Evolutionary conservation across 2,329 filamentous ascomycete species (phyloP).

Genomic region (Claviceps humidiphila): DNA sequence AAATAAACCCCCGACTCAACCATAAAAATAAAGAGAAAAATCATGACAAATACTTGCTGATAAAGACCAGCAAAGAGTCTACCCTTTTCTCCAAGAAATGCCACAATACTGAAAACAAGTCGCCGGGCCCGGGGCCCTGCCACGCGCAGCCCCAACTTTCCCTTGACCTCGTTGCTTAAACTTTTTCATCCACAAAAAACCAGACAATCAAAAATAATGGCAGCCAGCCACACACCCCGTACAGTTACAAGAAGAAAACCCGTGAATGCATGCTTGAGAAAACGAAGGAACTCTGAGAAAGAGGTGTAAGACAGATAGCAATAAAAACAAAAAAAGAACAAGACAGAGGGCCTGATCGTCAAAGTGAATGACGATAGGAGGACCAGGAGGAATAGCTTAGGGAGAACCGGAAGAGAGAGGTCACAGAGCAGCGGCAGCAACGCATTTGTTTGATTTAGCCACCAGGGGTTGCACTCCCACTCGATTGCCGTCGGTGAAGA

Average conservation of each 20-base stretch:
- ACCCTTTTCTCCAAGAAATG: not conserved
- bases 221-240: not conserved
- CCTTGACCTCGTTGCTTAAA: not conserved
- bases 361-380: not conserved
- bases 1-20: not conserved
- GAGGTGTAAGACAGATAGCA: too few species aligned
- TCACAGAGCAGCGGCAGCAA: not conserved
- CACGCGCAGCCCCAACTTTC: too few species aligned
- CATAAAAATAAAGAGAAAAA: not conserved
- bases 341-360: not conserved
- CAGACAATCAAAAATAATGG: too few species aligned
- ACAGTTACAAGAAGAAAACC: not conserved
- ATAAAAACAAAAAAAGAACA: not conserved
- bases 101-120: too few species aligned
- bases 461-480: constrained; percentile 24
- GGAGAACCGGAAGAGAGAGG: not conserved
- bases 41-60: not conserved
- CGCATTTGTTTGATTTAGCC: not conserved
- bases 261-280: not conserved
- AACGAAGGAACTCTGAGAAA: not conserved
- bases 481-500: constrained; percentile 20
- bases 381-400: not conserved
- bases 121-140: too few species aligned
- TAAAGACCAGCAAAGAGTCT: not conserved
- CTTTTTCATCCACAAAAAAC: not conserved